Conservation (phyloP, 768 basidiomycete genomes). For the Lentinus tigrinus region DNA sequence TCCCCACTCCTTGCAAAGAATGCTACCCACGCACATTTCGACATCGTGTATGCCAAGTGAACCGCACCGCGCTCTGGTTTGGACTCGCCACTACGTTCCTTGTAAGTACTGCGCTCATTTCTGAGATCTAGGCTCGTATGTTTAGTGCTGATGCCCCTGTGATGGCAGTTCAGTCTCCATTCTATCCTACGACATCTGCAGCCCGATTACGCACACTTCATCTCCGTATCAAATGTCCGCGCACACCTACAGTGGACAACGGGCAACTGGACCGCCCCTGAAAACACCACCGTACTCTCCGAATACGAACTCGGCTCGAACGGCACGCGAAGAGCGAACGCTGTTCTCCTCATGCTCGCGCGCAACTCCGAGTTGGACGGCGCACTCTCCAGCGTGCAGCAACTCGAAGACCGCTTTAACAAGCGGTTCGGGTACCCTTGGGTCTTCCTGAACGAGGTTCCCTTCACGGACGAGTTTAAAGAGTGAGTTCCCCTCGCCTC, state of each 20-base stretch:
- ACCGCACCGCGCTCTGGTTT: neutral
- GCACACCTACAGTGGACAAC: neutral
- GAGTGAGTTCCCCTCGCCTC: constrained; percentile 35
- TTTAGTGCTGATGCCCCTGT: neutral
- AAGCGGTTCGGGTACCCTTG: constrained; percentile 77
- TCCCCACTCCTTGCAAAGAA: neutral
- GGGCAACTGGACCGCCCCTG: neutral
- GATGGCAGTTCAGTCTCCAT: neutral
- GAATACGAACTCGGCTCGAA: neutral
- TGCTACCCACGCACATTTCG: neutral
- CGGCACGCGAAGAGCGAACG: constrained; percentile 28
- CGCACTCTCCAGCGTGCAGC: constrained; percentile 62
- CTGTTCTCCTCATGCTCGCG: constrained; percentile 49
- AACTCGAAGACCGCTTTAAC: constrained; percentile 90
- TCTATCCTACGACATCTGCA: neutral
- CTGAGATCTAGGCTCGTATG: neutral
- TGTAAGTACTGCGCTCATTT: neutral
- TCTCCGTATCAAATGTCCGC: neutral
- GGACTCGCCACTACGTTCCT: neutral
- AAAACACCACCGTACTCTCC: neutral
- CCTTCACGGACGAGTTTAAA: constrained; percentile 76
- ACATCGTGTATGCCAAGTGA: neutral
- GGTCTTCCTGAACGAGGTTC: constrained; percentile 85
- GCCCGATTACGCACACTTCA: neutral
- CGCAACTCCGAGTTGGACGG: constrained; percentile 63